These are phyloP conservation scores for Aspergillus alliaceus DNA, from an alignment of 2,329 filamentous ascomycete genomes.

Conservation along the genomic window DNA sequence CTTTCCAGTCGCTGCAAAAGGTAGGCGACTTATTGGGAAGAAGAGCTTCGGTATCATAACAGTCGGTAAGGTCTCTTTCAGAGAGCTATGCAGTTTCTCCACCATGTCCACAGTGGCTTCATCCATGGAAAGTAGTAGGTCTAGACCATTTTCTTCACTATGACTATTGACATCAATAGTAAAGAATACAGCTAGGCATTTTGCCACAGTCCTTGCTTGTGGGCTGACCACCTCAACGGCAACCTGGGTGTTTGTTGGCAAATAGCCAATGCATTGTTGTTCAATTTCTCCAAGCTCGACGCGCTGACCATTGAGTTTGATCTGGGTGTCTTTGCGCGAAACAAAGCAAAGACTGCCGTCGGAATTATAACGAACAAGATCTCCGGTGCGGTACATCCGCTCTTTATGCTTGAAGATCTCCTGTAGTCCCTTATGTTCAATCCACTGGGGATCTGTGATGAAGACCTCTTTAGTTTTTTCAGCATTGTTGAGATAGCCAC, in stretches of 20 bases:
- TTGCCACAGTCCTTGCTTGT: constrained; percentile 30
- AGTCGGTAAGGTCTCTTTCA: constrained; percentile 34
- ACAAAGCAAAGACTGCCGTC: constrained; percentile 36
- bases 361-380: constrained; percentile 37
- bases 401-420: constrained; percentile 25
- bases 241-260: constrained; percentile 38
- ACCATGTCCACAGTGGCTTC: constrained; percentile 23
- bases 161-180: constrained; percentile 19
- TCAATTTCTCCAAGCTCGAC: constrained; percentile 50
- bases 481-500: constrained; percentile 44
- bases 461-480: constrained; percentile 37
- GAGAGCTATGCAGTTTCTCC: constrained; percentile 25
- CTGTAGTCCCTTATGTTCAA: constrained; percentile 16
- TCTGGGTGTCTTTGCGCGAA: constrained; percentile 33
- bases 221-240: constrained; percentile 45
- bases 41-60: constrained; percentile 48
- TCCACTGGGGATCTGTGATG: constrained; percentile 35
- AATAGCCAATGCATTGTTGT: constrained; percentile 40
- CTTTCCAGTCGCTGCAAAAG: constrained; percentile 45
- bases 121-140: constrained; percentile 27
- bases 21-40: constrained; percentile 43
- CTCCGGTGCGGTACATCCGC: constrained; percentile 40
- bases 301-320: constrained; percentile 47
- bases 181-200: constrained; percentile 36
- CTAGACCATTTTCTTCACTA: not conserved